These are phyloP conservation scores for Lentinula lateritia DNA, from an alignment of 768 basidiomycete species.

Conservation along the genomic window DNA sequence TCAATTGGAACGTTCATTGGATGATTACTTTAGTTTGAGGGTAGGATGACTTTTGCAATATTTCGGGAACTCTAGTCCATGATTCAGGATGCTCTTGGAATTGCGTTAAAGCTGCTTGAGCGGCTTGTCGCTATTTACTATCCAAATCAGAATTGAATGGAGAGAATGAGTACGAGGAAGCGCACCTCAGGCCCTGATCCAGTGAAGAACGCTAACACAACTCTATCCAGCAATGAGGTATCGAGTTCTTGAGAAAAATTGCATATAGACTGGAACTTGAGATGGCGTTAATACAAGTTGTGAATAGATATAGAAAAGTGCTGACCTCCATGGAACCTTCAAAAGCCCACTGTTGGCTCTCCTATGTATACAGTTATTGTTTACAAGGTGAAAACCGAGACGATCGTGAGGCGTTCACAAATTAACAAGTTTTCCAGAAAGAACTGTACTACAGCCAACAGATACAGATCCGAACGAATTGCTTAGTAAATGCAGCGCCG, in stretches of 20 bases:
- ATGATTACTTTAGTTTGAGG: conserved; percentile 42
- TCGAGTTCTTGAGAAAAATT: conserved; percentile 6
- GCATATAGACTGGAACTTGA: not conserved
- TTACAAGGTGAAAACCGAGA: too few species aligned
- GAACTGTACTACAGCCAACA: too few species aligned
- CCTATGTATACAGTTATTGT: too few species aligned
- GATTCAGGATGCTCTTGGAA: conserved; percentile 63
- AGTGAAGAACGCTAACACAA: conserved; percentile 3
- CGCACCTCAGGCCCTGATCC: conserved; percentile 2
- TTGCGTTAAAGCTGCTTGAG: conserved; percentile 55
- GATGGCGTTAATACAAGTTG: too few species aligned
- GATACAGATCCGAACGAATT: too few species aligned
- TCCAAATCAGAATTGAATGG: not conserved
- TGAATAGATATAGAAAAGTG: too few species aligned
- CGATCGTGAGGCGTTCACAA: too few species aligned
- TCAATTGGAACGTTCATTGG: not conserved
- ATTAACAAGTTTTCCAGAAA: too few species aligned
- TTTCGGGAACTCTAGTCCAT: conserved; percentile 61
- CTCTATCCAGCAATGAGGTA: conserved; percentile 1
- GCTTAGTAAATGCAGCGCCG: too few species aligned
- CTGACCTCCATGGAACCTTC: too few species aligned
- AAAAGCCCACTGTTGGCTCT: too few species aligned
- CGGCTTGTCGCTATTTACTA: conserved; percentile 44
- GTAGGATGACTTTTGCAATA: conserved; percentile 46
- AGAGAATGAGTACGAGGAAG: not conserved